Evolutionary conservation across 2,329 filamentous ascomycete genomes (phyloP), one percentile per base, ranked within the genome.

Genomic region (Alternaria arborescens): DNA sequence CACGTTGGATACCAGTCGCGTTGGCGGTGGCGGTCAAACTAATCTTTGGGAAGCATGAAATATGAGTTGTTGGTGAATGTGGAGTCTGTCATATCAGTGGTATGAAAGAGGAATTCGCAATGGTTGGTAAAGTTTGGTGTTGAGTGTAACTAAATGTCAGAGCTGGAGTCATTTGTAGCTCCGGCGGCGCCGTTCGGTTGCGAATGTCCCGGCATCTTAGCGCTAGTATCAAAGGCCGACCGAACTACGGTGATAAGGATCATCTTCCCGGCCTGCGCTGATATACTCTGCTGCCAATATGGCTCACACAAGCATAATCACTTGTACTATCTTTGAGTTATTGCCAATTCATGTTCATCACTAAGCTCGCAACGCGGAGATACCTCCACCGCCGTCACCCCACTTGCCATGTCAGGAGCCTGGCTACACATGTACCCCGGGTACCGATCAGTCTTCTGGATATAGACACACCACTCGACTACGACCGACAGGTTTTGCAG

Each of bases 361-460:
- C 44, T 34, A 22, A 48, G 14, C 3, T 32, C 5, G 44, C 44
- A 32, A 26, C 44, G 28, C 44, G 28, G 30, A 47, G 44, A 20
- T 47, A 8, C 26, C 26, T 30, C 18, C 44, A 30, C 32, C 44
- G 32, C 1, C 26, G 28, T 32, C 12, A 20, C 8, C 28, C 26
- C n/a, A 32, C 14, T 22, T 32, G 1, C 11, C 3, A 32, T 32
- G 44, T 30, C 16, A 47, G 44, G 28, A 20, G 44, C 20, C 52
- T 62, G 18, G 60, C 62, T 40, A 55, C 60, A 30, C 22, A 58
- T 43, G 50, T 50, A 47, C 48, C 62, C 34, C 62, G 53, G 5
- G 50, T 64, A 34, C 50, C 65, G 8, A 64, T 66, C 52, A 66
- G 62, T 11, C 65, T 60, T 48, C 40, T 67, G 4, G 55, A 64